Evolutionary conservation across 345 rosid genomes (phyloP), one percentile per base, ranked within the genome.

Genomic region (Gossypium bickii): DNA sequence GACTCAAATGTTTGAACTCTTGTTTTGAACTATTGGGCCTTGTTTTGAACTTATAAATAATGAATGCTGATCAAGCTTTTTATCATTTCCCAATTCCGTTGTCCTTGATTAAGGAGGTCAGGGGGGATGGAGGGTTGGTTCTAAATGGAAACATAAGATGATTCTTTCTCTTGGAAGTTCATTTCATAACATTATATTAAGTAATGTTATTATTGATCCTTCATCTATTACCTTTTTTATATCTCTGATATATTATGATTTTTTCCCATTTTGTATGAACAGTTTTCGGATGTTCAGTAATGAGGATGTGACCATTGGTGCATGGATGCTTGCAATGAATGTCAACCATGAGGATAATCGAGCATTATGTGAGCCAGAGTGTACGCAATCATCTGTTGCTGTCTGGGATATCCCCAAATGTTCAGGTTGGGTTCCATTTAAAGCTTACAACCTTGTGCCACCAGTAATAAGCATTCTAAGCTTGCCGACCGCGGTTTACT

Each of bases 251-350:
- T 52, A 4, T 22, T 52, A 34, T 71, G n/a, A 56, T 48, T 12
- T 27, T 44, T 57, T 52, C 2, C 72, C 11, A 17, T 45, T 73
- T 61, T 74, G 29, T 69, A 67, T 74, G 77, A 65, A 73, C 91
- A 94, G 98, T 77, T 89, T 94, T 70, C 88, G 98, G 83, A 92
- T 94, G 98, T 94, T 92, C 80, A 94, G 97, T 85, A 92, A 94
- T 53, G 98, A 94, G 81, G 98, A 92, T 76, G 97, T 92, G 53
- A 94, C 97, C 18, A 92, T 94, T 41, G 97, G 98, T 80, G 86
- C 98, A 69, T 94, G 97, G 98, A 94, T 94, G 97, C 90, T 94
- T 68, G 93, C 97, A 79, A 92, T 94, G 97, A 92, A 94, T 81
- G 98, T 94, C 68, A 80, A 88, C 66, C 98, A 94, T 20, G 98